Conservation (phyloP, 768 basidiomycete genomes). For the Cystofilobasidium ferigula region DNA sequence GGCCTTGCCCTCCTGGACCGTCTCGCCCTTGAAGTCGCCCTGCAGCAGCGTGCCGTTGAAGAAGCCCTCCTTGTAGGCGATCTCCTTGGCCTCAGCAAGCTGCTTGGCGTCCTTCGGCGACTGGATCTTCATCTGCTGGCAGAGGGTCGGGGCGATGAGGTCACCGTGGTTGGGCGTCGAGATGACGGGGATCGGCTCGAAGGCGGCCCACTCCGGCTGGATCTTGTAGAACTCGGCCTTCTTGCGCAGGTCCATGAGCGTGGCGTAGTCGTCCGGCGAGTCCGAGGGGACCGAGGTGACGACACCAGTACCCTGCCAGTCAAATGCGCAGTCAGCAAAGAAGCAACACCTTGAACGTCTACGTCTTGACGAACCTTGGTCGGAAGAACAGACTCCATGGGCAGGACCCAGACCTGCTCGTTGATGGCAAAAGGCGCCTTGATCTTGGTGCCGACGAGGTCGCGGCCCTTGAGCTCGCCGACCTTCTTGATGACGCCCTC, state of each 20-base stretch:
- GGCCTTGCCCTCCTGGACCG: constrained; percentile 81
- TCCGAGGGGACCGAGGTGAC: constrained; percentile 97
- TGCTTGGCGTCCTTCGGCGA: constrained; percentile 89
- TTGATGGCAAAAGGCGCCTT: constrained; percentile 72
- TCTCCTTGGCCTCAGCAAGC: constrained; percentile 89
- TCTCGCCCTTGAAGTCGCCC: constrained; percentile 78
- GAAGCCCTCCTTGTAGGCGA: constrained; percentile 97
- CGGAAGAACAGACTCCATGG: constrained; percentile 97
- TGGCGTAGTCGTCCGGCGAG: constrained; percentile 91
- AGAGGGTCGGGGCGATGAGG: constrained; percentile 68
- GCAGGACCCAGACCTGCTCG: constrained; percentile 83
- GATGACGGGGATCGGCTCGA: constrained; percentile 79
- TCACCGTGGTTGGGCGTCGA: constrained; percentile 86
- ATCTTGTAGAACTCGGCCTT: constrained; percentile 96
- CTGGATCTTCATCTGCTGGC: constrained; percentile 83
- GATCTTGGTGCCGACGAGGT: constrained; percentile 77
- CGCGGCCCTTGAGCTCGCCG: constrained; percentile 63
- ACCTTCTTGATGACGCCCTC: constrained; percentile 63
- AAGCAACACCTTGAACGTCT: background rate
- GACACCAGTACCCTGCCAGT: constrained; percentile 78
- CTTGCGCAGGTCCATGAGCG: constrained; percentile 80
- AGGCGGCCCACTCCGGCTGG: constrained; percentile 69
- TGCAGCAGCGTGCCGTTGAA: constrained; percentile 83
- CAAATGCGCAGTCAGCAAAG: background rate
- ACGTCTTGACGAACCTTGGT: constrained; percentile 54